Percentiles rank a stretch among this genome's conserved stretches.
These are phyloP conservation scores for Macrophomina phaseolina DNA, from an alignment of 2,329 filamentous ascomycete genomes.

Conservation along the genomic window DNA sequence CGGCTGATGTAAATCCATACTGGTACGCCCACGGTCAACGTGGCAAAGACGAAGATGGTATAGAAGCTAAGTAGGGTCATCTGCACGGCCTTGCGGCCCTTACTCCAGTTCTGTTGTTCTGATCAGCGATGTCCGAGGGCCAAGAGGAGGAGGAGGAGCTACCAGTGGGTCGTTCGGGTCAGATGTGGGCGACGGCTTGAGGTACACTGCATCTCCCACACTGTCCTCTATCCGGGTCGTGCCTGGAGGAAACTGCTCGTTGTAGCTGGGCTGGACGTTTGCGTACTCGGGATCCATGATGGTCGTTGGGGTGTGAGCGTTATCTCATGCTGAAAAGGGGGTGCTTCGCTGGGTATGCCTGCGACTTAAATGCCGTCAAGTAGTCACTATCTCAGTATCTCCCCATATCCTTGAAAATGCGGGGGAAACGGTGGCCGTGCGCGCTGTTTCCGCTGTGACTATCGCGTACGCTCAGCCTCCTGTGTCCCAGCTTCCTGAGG, in stretches of 20 bases:
- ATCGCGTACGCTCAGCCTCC: neutral
- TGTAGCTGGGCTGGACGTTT: neutral
- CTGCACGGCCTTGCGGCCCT: conserved; percentile 49
- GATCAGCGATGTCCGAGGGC: conserved; percentile 25
- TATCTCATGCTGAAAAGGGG: neutral
- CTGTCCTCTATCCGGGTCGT: conserved; percentile 13
- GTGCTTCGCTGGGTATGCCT: neutral
- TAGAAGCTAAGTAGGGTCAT: conserved; percentile 51
- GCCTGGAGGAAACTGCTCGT: conserved; percentile 4
- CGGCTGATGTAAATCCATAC: conserved; percentile 52
- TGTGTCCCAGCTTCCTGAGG: neutral
- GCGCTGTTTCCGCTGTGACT: neutral
- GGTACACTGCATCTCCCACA: conserved; percentile 5
- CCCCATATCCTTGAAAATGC: neutral
- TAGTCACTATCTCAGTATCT: neutral
- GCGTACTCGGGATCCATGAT: conserved; percentile 12
- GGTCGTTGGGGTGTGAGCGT: neutral
- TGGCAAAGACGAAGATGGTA: conserved; percentile 50
- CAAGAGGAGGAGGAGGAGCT: neutral
- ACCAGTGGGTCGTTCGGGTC: conserved; percentile 49
- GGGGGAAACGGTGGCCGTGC: neutral
- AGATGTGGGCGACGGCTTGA: conserved; percentile 7
- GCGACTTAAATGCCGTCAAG: conserved; percentile 4
- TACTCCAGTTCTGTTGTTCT: conserved; percentile 50
- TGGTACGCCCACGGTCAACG: conserved; percentile 49